Conservation (phyloP, 192 early-diverging fungal genomes). For the Umbelopsis isabellina region DNA sequence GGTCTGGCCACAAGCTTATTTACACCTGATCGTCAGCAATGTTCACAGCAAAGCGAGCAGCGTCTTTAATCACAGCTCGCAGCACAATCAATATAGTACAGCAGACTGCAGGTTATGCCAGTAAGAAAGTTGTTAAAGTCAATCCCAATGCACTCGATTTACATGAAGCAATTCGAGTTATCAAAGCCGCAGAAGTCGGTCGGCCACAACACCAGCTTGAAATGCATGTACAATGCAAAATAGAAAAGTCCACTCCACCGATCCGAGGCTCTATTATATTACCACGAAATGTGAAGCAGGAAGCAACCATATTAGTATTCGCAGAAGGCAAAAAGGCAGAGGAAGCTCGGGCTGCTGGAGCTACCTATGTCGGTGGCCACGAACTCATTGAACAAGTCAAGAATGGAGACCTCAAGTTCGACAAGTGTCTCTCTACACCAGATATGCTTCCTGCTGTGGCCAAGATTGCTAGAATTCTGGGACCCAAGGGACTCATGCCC, state of each 20-base stretch:
- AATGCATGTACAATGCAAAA: conserved; percentile 70
- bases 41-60: neutral
- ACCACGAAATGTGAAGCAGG: conserved; percentile 64
- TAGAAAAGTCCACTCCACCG: conserved; percentile 78
- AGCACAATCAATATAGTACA: neutral
- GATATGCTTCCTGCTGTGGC: conserved; percentile 88
- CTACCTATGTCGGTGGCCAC: conserved; percentile 81
- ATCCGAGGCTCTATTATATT: conserved; percentile 81
- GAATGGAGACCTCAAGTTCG: conserved; percentile 71
- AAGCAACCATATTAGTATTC: conserved; percentile 77
- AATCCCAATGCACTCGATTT: conserved; percentile 56
- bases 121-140: conserved; percentile 17
- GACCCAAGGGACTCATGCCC: conserved; percentile 97
- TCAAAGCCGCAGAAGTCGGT: conserved; percentile 71
- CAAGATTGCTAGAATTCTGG: conserved; percentile 86
- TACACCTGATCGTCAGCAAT: neutral
- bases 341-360: conserved; percentile 79
- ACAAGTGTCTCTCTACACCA: conserved; percentile 86
- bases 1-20: neutral
- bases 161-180: conserved; percentile 50
- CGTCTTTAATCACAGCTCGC: neutral
- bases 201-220: conserved; percentile 65
- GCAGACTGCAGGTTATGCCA: conserved; percentile 18
- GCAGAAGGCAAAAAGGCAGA: conserved; percentile 86
- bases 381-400: conserved; percentile 76